phyloP scores from a whole-genome alignment of 177 flowering plant species.

The Vitis hybrid region DNA sequence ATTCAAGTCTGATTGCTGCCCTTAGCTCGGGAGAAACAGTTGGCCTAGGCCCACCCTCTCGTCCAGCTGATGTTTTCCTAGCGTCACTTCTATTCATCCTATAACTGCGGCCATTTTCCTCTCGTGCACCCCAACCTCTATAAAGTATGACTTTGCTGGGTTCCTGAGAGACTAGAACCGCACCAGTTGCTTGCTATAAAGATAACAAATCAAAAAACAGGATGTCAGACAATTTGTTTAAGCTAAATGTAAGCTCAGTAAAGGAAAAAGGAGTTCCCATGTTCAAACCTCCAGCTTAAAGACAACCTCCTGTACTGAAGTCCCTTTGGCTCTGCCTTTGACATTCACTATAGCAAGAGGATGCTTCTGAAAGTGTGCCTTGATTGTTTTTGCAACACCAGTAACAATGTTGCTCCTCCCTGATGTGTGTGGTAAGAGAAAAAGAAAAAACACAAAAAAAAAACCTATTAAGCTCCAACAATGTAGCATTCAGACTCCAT shows the following conservation, averaged over 20 bases:
- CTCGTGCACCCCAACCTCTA: conserved; percentile 79
- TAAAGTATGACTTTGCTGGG: conserved; percentile 88
- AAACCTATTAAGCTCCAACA: background rate
- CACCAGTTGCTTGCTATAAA: conserved; percentile 85
- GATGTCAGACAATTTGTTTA: background rate
- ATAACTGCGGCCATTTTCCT: conserved; percentile 19
- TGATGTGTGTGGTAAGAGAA: conserved; percentile 17
- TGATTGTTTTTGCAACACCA: conserved; percentile 86
- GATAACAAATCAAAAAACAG: background rate
- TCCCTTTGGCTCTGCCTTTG: conserved; percentile 96
- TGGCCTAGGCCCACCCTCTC: conserved; percentile 7
- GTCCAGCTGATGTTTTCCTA: conserved; percentile 7
- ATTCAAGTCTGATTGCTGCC: conserved; percentile 82
- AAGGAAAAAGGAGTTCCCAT: background rate
- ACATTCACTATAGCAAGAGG: conserved; percentile 91
- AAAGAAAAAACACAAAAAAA: background rate
- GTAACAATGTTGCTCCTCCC: conserved; percentile 75
- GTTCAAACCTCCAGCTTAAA: conserved; percentile 67
- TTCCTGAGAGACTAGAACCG: conserved; percentile 85
- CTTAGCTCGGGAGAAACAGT: conserved; percentile 71
- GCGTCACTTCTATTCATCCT: conserved; percentile 13
- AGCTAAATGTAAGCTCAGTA: background rate
- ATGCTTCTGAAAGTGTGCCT: conserved; percentile 68
- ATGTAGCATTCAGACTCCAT: no score
- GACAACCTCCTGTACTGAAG: conserved; percentile 78